phyloP scores from a whole-genome alignment of 371 early-diverging fungal genomes.

The Capillidium heterosporum region DNA sequence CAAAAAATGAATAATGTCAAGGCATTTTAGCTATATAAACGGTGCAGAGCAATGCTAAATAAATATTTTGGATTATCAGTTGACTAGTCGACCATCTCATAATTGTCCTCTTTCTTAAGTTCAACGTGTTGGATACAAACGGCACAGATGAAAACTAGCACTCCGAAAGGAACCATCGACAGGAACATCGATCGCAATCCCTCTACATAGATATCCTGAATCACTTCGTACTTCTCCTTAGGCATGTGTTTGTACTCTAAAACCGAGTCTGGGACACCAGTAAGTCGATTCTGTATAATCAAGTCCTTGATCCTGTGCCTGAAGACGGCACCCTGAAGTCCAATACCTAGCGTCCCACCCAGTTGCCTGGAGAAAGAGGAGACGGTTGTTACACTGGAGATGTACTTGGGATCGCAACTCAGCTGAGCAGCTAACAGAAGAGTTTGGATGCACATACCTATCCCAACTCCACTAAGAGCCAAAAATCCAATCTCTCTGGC shows the following conservation, averaged over 20 bases:
- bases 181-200: not conserved
- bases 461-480: constrained; percentile 24
- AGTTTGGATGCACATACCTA: constrained; percentile 16
- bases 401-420: constrained; percentile 15
- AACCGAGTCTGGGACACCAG: no score
- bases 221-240: not conserved
- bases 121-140: no score
- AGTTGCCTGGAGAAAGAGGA: constrained; percentile 22
- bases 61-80: no score
- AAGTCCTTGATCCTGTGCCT: no score
- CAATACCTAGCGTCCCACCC: constrained; percentile 33
- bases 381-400: constrained; percentile 25
- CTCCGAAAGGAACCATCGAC: not conserved
- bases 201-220: not conserved
- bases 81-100: no score
- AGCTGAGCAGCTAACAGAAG: constrained; percentile 28
- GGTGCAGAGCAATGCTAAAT: no score
- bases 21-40: no score
- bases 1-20: no score
- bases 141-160: not conserved
- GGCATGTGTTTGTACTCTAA: not conserved
- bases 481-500: not conserved
- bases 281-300: no score
- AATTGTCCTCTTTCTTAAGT: no score
- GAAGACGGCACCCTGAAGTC: constrained; percentile 15